Percentiles rank a stretch among this genome's conserved stretches.
phyloP scores from a whole-genome alignment of 257 asterid genomes.

The Capsicum baccatum region DNA sequence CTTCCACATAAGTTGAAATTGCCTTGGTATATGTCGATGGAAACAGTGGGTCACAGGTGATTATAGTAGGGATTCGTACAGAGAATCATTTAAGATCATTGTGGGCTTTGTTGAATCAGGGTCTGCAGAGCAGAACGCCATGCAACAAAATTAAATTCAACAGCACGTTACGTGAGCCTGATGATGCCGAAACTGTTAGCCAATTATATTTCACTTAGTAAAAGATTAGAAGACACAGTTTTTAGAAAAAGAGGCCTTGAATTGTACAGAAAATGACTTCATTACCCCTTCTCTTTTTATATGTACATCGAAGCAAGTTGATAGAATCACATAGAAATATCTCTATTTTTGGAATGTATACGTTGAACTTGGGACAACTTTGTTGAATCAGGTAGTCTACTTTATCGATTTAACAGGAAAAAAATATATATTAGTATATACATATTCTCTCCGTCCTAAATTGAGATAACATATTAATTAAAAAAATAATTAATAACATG shows the following conservation, averaged over 20 bases:
- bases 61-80: not conserved
- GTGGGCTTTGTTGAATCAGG: not conserved
- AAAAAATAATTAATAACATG: too few species aligned
- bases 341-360: conserved; percentile 42
- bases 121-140: not conserved
- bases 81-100: not conserved
- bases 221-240: not conserved
- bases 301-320: not conserved
- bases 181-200: conserved; percentile 40
- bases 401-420: not conserved
- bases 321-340: conserved; percentile 14
- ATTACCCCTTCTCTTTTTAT: conserved; percentile 40
- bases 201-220: conserved; percentile 33
- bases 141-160: conserved; percentile 27
- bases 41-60: not conserved
- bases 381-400: not conserved
- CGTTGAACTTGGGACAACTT: conserved; percentile 21
- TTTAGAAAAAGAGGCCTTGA: not conserved
- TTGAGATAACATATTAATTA: too few species aligned
- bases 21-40: not conserved
- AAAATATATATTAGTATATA: too few species aligned
- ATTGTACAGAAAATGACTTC: conserved; percentile 4
- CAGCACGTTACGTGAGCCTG: conserved; percentile 12
- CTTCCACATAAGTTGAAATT: not conserved
- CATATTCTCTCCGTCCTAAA: too few species aligned